Base-by-base conservation (phyloP, 2,329 filamentous ascomycete genomes). In the Colletotrichum phormii region DNA sequence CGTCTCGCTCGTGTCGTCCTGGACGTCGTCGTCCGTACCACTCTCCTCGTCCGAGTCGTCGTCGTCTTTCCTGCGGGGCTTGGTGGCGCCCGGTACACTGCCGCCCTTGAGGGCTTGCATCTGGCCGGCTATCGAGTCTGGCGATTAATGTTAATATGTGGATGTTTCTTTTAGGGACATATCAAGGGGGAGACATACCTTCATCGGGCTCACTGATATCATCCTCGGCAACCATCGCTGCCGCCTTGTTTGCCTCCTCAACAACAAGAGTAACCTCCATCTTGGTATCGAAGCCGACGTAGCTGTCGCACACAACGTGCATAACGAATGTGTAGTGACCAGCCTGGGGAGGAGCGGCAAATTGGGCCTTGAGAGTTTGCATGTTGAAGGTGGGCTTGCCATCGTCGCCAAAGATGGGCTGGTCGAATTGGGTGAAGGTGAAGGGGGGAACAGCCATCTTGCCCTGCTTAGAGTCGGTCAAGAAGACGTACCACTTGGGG, bases 161-260 rank as follows among this genome's bases (percentile, higher is more conserved):
- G 7, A 2, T 55, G 59, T 11, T 13, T 6, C 4, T 22, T 15
- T 13, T 15, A 1, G 37, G 3, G 9, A 15, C 22, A 5, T 62
- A 5, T 62, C 68, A 54, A 60, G 71, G 58, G 4, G 31, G 46
- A 35, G 55, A 62, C 58, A 64, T 88, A 98, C 97, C 97, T 87
- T 99, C 97, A 75, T 98, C 97, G 46, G 97, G 97, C 82, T 99
- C 97, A 80, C 94, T 97, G 76, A 99, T 99, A 72, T 99, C 97
- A 78, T 98, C 97, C 77, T 98, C 95, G 60, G 92, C 93, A 64
- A 90, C 90, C 80, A 97, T 92, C 76, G 93, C 90, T 24, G 90
- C 92, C 5, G 94, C 95, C 85, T 96, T 97, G 82, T 90, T 93
- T 42, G 94, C 92, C 78, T 98, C 95, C 79, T 98, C 95, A 9